A percentile compares a stretch with the other conserved stretches of the same genome.
phyloP scores from a whole-genome alignment of 345 rosid genomes.

The Kernera saxatilis region DNA sequence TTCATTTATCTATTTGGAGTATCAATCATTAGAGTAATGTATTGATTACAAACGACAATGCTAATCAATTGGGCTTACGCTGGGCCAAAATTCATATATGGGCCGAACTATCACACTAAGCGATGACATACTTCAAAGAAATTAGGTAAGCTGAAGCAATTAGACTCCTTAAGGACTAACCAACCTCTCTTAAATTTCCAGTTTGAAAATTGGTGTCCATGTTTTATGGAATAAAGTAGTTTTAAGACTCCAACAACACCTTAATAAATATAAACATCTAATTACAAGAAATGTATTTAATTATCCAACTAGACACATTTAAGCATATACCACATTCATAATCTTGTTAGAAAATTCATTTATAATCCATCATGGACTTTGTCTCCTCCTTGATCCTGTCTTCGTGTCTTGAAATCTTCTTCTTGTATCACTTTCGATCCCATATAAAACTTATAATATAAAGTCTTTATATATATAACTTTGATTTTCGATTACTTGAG shows the following conservation, averaged over 20 bases:
- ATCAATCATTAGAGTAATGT: neutral
- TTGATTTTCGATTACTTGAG: slow-evolving; percentile 3
- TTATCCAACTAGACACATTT: slow-evolving; percentile 6
- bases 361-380: neutral
- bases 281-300: neutral
- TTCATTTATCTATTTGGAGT: neutral
- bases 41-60: neutral
- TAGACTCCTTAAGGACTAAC: too few species aligned
- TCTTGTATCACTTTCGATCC: neutral
- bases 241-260: neutral
- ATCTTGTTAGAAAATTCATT: neutral
- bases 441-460: neutral
- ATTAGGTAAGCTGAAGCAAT: neutral
- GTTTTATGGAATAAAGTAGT: neutral
- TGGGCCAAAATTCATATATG: neutral
- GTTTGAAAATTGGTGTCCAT: neutral
- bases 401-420: neutral
- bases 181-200: neutral
- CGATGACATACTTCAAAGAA: neutral
- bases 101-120: neutral
- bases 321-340: neutral
- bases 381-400: slow-evolving; percentile 14
- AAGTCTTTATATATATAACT: neutral
- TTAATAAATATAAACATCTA: neutral
- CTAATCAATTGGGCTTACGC: neutral